Base-by-base conservation (phyloP, 139 green algal species). In the Asterochloris erici region DNA sequence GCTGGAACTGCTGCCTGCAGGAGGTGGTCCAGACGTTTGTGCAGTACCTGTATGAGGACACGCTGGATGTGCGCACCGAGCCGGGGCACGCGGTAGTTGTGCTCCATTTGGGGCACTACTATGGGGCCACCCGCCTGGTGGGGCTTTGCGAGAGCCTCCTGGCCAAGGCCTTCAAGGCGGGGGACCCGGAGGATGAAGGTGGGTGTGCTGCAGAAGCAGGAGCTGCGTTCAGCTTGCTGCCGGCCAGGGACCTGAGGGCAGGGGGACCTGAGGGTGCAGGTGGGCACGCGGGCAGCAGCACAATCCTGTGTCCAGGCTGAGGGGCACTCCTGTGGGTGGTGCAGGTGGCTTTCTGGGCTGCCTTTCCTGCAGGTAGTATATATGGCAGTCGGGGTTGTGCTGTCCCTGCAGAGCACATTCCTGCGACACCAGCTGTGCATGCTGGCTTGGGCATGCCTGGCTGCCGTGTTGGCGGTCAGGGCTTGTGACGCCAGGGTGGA, bases 31-130 rank as follows among this genome's bases (percentile, higher is more conserved):
- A 79, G 66, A 73, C 74, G 0, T 89, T 94, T 63, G 64, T 93
- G 81, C 63, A 84, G 29, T 94, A 91, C 76, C 16, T 90, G 68
- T 94, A 94, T 83, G 19, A 84, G 26, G 91, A 93, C 78, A 62
- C 54, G 29, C 26, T 91, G 70, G 63, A 76, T 17, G n/a, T 62
- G 47, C 75, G 77, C n/a, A 73, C 60, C 9, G 79, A 77, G 11
- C 61, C 78, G 6, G 63, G 84, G 63, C 24, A 76, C 28, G 71
- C 73, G 10, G 82, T 91, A 61, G 80, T 76, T 27, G 73, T 90
- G 69, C 84, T 90, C 81, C 87, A 91, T 54, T 81, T 90, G 63
- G 89, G 86, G 60, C 79, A 87, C 13, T 94, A 88, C 87, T 94
- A 89, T 70, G 85, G 87, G 38, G 86, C 84, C 23, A 84, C 87